Percentiles rank a stretch among this genome's conserved stretches.
Conservation (phyloP, 75 land plant species). For the Cryptomeria japonica region DNA sequence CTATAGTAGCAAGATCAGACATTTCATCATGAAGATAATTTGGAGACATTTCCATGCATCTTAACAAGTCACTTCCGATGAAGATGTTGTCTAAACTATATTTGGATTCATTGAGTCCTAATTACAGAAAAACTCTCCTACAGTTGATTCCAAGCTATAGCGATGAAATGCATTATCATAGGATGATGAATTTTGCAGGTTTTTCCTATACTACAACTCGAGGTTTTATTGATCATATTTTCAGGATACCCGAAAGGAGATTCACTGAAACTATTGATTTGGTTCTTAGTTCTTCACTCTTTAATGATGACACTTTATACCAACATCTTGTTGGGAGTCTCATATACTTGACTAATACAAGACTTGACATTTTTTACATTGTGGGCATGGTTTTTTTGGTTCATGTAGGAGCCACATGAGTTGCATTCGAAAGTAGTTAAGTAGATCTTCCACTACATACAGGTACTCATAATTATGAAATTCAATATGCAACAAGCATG, state of each 20-base stretch:
- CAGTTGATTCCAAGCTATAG: slow-evolving; percentile 5
- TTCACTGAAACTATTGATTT: neutral
- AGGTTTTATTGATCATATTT: neutral
- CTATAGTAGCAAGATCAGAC: neutral
- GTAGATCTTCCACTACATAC: no score
- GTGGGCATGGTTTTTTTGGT: no score
- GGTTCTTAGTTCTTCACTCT: no score
- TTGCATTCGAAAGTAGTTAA: no score
- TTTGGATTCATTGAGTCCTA: neutral
- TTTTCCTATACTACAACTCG: neutral
- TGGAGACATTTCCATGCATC: slow-evolving; percentile 2
- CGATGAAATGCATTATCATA: neutral
- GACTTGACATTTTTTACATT: no score
- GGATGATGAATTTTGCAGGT: neutral
- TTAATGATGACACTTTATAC: no score
- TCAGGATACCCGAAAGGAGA: neutral
- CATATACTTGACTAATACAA: no score
- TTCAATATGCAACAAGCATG: no score
- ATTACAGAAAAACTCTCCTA: neutral
- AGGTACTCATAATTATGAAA: no score
- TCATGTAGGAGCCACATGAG: no score
- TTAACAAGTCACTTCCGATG: slow-evolving; percentile 4
- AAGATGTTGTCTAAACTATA: neutral
- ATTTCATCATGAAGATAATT: neutral
- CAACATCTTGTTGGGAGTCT: no score